Base-by-base conservation (phyloP, 1,284 basidiomycete species). In the Melampsora americana region DNA sequence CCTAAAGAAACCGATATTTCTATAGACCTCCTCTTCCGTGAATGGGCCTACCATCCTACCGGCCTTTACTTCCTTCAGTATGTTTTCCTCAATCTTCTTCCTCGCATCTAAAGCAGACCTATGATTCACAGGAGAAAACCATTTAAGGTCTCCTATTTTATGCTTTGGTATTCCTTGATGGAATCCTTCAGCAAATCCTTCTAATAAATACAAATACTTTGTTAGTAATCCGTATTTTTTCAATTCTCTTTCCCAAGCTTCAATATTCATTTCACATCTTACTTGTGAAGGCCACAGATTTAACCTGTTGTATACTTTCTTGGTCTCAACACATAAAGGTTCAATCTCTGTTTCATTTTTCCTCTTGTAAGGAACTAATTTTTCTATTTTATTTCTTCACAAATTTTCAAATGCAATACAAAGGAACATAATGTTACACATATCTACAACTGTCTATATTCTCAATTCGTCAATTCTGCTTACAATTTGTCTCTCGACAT, bases 31-130 rank as follows among this genome's bases (percentile, higher is more conserved):
- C 14, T 66, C 64, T 11, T 35, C n/a, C 26, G 64, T 42, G n/a
- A 16, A 66, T 26, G 64, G 64, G 32, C 64, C 64, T 23, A 7
- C 30, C n/a, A n/a, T n/a, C n/a, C n/a, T n/a, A n/a, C n/a, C n/a
- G n/a, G n/a, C n/a, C n/a, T n/a, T n/a, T n/a, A 66, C 20, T 66
- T 66, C 64, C n/a, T 66, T 66, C 12, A 28, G n/a, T 26, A 64
- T 28, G 9, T 18, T 12, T 28, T 18, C 9, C 26, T 64, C 26
- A 7, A 64, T 64, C 30, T 64, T 35, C 7, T 35, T 39, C 32
- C 39, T 18, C n/a, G 61, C 61, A 20, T n/a, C 18, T 20, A 28
- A 7, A 4, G 61, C 61, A 5, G 11, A 11, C 32, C 32, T 28
- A 28, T 64, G 61, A 30, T 65, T 65, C 28, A 30, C n/a, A 30